Evolutionary conservation across 139 green algal genomes (phyloP).

Genomic region (Chlamydomonas sphaeroides): DNA sequence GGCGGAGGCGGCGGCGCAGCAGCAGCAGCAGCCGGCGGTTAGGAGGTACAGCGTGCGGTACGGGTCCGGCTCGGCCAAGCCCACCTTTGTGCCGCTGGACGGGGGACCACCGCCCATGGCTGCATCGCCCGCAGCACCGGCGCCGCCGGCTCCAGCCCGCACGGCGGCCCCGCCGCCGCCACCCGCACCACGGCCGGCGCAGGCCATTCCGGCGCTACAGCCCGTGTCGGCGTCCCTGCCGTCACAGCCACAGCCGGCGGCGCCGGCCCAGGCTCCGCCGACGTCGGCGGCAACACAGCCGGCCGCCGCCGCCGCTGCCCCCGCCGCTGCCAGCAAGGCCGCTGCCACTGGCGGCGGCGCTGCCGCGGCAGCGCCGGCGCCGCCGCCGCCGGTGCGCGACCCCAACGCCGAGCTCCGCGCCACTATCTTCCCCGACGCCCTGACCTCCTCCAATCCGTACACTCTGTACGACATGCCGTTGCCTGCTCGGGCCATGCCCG

Average conservation of each 20-base stretch:
- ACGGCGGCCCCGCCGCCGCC: too few relatives aligned
- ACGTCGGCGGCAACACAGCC: not conserved
- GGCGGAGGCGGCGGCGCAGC: not conserved
- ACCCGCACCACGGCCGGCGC: too few relatives aligned
- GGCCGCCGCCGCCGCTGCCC: not conserved
- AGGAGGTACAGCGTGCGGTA: conserved; percentile 25
- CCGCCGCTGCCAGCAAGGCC: not conserved
- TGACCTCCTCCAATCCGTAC: conserved; percentile 34
- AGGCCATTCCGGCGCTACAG: not conserved
- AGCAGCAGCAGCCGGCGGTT: not conserved
- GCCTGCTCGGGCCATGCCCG: not conserved
- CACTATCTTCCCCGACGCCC: conserved; percentile 8
- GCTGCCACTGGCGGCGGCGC: not conserved
- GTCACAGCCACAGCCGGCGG: not conserved
- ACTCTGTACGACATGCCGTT: conserved; percentile 38
- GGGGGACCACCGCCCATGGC: too few relatives aligned
- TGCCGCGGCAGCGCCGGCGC: not conserved
- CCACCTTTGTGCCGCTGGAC: not conserved
- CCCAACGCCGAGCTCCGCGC: conserved; percentile 28
- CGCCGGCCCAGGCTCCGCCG: not conserved
- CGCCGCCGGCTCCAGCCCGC: too few relatives aligned
- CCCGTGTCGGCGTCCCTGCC: too few relatives aligned
- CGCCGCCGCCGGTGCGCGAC: not conserved
- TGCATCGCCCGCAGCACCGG: too few relatives aligned
- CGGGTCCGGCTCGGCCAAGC: not conserved